phyloP scores from a whole-genome alignment of 2,329 filamentous ascomycete species.

The Septoria petroselini region DNA sequence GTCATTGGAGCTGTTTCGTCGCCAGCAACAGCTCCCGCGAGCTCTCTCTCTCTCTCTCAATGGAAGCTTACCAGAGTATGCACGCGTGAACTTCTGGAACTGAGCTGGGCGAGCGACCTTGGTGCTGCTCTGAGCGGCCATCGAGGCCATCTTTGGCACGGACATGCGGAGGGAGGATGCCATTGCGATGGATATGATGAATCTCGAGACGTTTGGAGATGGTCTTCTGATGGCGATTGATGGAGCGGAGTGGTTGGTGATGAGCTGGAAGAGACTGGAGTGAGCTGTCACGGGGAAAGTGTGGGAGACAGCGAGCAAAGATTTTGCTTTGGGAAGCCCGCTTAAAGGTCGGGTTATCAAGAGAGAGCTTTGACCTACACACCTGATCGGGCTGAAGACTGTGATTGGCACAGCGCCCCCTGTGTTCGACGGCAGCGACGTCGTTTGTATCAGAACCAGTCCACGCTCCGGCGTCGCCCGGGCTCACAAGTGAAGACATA shows the following conservation, averaged over 20 bases:
- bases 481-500: slow-evolving; percentile 15
- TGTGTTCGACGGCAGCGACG: slow-evolving; percentile 20
- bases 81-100: slow-evolving; percentile 64
- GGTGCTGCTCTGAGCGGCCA: slow-evolving; percentile 63
- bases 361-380: slow-evolving; percentile 25
- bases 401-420: slow-evolving; percentile 27
- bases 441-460: slow-evolving; percentile 18
- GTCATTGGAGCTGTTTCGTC: slow-evolving; percentile 22
- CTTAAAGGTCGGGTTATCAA: slow-evolving; percentile 28
- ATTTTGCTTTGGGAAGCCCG: slow-evolving; percentile 30
- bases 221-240: slow-evolving; percentile 27
- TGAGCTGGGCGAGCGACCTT: slow-evolving; percentile 68
- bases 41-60: slow-evolving; percentile 21
- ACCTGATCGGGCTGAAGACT: slow-evolving; percentile 17
- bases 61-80: slow-evolving; percentile 60
- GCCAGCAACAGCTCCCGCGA: too few relatives aligned
- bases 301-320: slow-evolving; percentile 28
- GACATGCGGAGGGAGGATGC: slow-evolving; percentile 68
- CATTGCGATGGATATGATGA: slow-evolving; percentile 65
- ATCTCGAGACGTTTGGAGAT: slow-evolving; percentile 22
- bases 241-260: slow-evolving; percentile 30
- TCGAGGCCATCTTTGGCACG: slow-evolving; percentile 71
- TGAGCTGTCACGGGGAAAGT: slow-evolving; percentile 32
- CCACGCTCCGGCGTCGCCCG: slow-evolving; percentile 22
- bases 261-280: slow-evolving; percentile 28